phyloP scores from a whole-genome alignment of 2,329 filamentous ascomycete species.

The Calonectria ilicicola region DNA sequence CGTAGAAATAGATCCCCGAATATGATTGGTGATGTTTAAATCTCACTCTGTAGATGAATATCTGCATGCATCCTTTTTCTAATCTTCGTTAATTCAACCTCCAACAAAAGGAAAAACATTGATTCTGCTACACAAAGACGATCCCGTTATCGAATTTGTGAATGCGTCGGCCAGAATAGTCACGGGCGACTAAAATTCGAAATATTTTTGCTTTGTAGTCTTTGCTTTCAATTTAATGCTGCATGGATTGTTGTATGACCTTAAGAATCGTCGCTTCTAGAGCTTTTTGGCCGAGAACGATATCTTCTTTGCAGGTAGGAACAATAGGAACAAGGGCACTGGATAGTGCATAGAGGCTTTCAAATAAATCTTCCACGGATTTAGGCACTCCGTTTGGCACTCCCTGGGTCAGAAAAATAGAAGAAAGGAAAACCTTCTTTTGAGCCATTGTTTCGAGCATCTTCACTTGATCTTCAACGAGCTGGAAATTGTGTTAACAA shows the following conservation, averaged over 20 bases:
- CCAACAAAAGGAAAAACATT: background rate
- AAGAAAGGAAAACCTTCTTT: background rate
- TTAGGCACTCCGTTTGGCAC: background rate
- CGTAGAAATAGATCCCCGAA: background rate
- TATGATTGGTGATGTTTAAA: background rate
- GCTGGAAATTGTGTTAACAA: background rate
- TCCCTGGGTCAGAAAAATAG: background rate
- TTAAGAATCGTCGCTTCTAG: background rate
- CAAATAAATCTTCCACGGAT: background rate
- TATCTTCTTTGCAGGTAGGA: background rate
- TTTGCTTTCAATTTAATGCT: background rate
- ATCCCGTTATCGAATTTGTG: no score
- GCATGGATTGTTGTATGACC: background rate
- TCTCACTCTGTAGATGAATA: no score
- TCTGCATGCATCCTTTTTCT: background rate
- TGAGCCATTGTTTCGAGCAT: background rate
- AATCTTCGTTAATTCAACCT: background rate
- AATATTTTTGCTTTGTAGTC: background rate
- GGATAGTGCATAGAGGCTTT: background rate
- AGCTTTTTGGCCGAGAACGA: background rate
- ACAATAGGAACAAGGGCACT: background rate
- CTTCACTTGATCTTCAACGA: background rate
- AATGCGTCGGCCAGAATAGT: no score
- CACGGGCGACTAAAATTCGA: no score
- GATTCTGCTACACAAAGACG: no score